Evolutionary conservation across 768 basidiomycete genomes (phyloP).

Genomic region (Boletus sp.): DNA sequence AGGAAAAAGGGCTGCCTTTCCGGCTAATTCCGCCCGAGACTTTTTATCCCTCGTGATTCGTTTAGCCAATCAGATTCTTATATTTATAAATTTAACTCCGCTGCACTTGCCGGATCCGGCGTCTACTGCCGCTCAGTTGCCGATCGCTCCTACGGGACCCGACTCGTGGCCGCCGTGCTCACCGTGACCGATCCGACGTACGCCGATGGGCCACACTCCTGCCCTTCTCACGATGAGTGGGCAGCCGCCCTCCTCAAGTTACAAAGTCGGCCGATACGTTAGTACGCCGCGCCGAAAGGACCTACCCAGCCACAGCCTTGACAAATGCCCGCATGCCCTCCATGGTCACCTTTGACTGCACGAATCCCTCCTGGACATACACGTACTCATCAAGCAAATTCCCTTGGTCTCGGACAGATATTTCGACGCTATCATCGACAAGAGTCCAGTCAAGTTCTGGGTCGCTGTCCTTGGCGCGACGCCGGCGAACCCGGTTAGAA

Average conservation of each 20-base stretch:
- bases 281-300: constrained; percentile 9
- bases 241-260: constrained; percentile 80
- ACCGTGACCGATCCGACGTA: background rate
- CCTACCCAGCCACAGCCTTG: constrained; percentile 66
- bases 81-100: background rate
- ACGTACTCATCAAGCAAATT: too few species aligned
- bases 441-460: constrained; percentile 80
- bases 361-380: constrained; percentile 70
- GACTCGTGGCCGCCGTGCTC: background rate
- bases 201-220: too few species aligned
- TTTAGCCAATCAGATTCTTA: background rate
- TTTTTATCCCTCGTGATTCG: background rate
- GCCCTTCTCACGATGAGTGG: constrained; percentile 82
- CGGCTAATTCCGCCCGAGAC: background rate
- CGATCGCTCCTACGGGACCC: background rate
- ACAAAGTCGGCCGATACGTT: background rate
- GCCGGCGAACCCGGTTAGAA: constrained; percentile 80
- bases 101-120: background rate
- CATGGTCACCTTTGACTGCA: constrained; percentile 64
- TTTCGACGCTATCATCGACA: constrained; percentile 64
- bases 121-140: constrained; percentile 8
- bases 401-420: constrained; percentile 51
- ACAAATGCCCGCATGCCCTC: constrained; percentile 81
- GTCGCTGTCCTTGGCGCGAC: constrained; percentile 81
- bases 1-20: background rate